phyloP scores from a whole-genome alignment of 805 yeast species.

The Yarrowia phangngaensis region DNA sequence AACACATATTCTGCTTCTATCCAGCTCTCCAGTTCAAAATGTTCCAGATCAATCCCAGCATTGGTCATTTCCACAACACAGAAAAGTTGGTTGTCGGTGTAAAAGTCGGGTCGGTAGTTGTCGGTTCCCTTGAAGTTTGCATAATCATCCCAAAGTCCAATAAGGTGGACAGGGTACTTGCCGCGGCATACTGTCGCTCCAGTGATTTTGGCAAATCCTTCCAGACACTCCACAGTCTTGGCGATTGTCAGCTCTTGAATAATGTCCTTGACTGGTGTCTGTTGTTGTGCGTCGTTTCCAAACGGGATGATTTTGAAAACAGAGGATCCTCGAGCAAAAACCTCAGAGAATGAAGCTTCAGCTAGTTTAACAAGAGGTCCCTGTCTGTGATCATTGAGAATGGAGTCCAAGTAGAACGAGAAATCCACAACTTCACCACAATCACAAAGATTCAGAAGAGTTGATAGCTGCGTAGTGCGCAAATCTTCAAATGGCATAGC shows the following conservation, averaged over 20 bases:
- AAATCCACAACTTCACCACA: slow-evolving; percentile 39
- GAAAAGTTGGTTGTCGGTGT: slow-evolving; percentile 38
- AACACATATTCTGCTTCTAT: slow-evolving; percentile 46
- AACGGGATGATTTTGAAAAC: slow-evolving; percentile 54
- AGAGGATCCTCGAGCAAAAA: slow-evolving; percentile 39
- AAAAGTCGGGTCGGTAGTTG: slow-evolving; percentile 44
- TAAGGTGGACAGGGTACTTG: slow-evolving; percentile 42
- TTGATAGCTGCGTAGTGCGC: slow-evolving; percentile 38
- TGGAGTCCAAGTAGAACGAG: slow-evolving; percentile 35
- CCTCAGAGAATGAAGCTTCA: slow-evolving; percentile 50
- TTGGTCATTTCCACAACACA: slow-evolving; percentile 39
- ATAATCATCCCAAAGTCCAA: slow-evolving; percentile 48
- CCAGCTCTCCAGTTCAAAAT: slow-evolving; percentile 42
- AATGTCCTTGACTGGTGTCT: slow-evolving; percentile 44
- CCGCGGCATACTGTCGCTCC: slow-evolving; percentile 50
- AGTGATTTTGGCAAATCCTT: slow-evolving; percentile 47
- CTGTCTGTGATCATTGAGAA: slow-evolving; percentile 28
- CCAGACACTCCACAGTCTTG: slow-evolving; percentile 41
- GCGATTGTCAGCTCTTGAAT: slow-evolving; percentile 49
- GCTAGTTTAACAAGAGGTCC: slow-evolving; percentile 42
- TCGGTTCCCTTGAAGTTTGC: slow-evolving; percentile 34
- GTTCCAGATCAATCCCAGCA: slow-evolving; percentile 46
- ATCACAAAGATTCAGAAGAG: slow-evolving; percentile 42
- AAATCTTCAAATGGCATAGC: slow-evolving; percentile 41
- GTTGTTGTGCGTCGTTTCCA: slow-evolving; percentile 45